Percentiles rank a stretch among this genome's conserved stretches.
phyloP scores from a whole-genome alignment of 257 asterid species.

The Nyctanthes arbortristis region DNA sequence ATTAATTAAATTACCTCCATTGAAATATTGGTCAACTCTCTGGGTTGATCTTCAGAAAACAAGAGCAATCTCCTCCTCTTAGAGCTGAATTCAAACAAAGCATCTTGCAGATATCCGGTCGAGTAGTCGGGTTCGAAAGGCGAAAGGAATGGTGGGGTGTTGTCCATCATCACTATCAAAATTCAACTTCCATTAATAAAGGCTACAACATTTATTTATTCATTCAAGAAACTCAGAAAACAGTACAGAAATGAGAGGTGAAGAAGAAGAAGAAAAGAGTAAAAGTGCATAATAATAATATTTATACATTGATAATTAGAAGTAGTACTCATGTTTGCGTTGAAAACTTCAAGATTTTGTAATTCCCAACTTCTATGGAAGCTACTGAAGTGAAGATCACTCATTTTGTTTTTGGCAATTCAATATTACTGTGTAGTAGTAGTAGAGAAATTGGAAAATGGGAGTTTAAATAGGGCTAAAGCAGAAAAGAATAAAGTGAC shows the following conservation, averaged over 20 bases:
- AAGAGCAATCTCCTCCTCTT: constrained; percentile 61
- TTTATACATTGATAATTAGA: constrained; percentile 52
- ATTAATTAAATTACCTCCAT: constrained; percentile 6
- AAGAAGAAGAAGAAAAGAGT: not conserved
- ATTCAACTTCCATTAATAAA: too few relatives aligned
- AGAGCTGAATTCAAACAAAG: constrained; percentile 65
- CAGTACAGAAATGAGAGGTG: not conserved
- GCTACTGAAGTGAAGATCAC: constrained; percentile 49
- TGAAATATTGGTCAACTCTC: constrained; percentile 22
- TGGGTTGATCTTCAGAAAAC: constrained; percentile 25
- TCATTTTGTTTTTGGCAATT: constrained; percentile 38
- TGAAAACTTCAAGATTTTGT: constrained; percentile 66
- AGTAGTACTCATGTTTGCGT: constrained; percentile 61
- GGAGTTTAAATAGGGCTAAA: constrained; percentile 7
- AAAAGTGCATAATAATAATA: not conserved
- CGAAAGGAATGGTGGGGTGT: constrained; percentile 41
- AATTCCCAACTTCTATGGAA: constrained; percentile 37
- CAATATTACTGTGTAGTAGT: not conserved
- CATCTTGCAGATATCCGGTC: constrained; percentile 90
- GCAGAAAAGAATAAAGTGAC: constrained; percentile 30
- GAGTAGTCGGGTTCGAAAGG: constrained; percentile 44
- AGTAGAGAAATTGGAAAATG: not conserved
- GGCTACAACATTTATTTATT: not conserved
- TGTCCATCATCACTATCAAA: constrained; percentile 23
- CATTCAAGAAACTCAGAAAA: not conserved